Evolutionary conservation across 768 basidiomycete genomes (phyloP).

Genomic region (Pisolithus microcarpus): DNA sequence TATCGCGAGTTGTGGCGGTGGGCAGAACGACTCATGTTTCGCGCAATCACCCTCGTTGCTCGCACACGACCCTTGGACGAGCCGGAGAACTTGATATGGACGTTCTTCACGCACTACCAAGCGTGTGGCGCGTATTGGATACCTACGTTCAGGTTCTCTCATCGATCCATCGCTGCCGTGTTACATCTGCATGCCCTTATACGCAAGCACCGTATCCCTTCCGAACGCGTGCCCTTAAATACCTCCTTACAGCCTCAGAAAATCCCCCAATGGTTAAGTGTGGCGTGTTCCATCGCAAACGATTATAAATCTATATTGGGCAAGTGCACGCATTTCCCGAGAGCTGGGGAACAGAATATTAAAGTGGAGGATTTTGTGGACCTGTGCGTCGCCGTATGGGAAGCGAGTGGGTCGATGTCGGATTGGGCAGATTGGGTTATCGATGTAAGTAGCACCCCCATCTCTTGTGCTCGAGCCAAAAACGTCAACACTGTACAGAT

Average conservation of each 20-base stretch:
- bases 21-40: slow-evolving; percentile 75
- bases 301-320: slow-evolving; percentile 66
- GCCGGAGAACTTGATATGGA: slow-evolving; percentile 44
- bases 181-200: slow-evolving; percentile 72
- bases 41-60: slow-evolving; percentile 64
- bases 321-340: slow-evolving; percentile 68
- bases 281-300: slow-evolving; percentile 58
- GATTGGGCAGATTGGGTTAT: slow-evolving; percentile 71
- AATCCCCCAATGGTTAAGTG: slow-evolving; percentile 52
- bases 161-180: slow-evolving; percentile 61
- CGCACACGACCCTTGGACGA: slow-evolving; percentile 34
- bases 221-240: slow-evolving; percentile 11
- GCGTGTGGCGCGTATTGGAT: slow-evolving; percentile 68
- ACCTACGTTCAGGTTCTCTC: slow-evolving; percentile 64
- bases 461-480: background rate
- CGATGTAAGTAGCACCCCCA: slow-evolving; percentile 47
- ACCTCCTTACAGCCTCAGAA: slow-evolving; percentile 19
- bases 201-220: slow-evolving; percentile 34
- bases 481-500: slow-evolving; percentile 39
- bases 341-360: slow-evolving; percentile 69
- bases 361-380: slow-evolving; percentile 83
- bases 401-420: slow-evolving; percentile 56
- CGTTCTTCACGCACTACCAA: slow-evolving; percentile 54
- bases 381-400: slow-evolving; percentile 75
- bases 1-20: slow-evolving; percentile 85